Conservation (phyloP, 768 basidiomycete genomes). For the Crassisporium funariophilum region DNA sequence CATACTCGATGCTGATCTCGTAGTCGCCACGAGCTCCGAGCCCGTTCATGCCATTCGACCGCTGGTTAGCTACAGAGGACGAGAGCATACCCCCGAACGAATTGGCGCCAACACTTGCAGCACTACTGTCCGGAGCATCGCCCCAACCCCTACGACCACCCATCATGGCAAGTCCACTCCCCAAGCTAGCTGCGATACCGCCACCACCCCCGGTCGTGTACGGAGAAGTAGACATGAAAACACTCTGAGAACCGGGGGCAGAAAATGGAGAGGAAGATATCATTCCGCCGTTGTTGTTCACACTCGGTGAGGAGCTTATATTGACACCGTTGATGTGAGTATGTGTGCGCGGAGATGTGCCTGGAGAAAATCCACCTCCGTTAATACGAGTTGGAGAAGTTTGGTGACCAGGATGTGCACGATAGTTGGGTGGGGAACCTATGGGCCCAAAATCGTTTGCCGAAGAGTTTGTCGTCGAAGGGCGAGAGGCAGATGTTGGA, state of each 20-base stretch:
- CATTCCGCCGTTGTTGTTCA: slow-evolving; percentile 32
- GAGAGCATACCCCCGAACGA: slow-evolving; percentile 25
- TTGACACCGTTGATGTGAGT: slow-evolving; percentile 33
- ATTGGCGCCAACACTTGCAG: slow-evolving; percentile 13
- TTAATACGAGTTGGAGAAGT: slow-evolving; percentile 39
- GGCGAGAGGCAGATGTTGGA: slow-evolving; percentile 59
- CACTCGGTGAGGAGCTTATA: slow-evolving; percentile 32
- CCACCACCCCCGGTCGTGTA: slow-evolving; percentile 37
- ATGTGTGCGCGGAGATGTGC: slow-evolving; percentile 54
- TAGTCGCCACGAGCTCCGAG: slow-evolving; percentile 26
- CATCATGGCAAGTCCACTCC: slow-evolving; percentile 51
- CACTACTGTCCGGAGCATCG: slow-evolving; percentile 18
- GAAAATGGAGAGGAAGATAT: slow-evolving; percentile 74
- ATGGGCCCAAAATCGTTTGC: slow-evolving; percentile 77
- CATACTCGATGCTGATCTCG: slow-evolving; percentile 41
- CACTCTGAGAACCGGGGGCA: slow-evolving; percentile 63
- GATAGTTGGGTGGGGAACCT: slow-evolving; percentile 69
- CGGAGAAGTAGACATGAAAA: slow-evolving; percentile 49
- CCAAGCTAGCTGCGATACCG: slow-evolving; percentile 67
- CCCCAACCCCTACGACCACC: slow-evolving; percentile 44
- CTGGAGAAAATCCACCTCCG: slow-evolving; percentile 47
- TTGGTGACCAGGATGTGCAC: slow-evolving; percentile 20
- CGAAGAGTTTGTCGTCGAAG: slow-evolving; percentile 39
- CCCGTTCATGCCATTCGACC: slow-evolving; percentile 15
- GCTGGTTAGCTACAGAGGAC: slow-evolving; percentile 24